Conservation (phyloP, 805 yeast species). For the Torulaspora indica region DNA sequence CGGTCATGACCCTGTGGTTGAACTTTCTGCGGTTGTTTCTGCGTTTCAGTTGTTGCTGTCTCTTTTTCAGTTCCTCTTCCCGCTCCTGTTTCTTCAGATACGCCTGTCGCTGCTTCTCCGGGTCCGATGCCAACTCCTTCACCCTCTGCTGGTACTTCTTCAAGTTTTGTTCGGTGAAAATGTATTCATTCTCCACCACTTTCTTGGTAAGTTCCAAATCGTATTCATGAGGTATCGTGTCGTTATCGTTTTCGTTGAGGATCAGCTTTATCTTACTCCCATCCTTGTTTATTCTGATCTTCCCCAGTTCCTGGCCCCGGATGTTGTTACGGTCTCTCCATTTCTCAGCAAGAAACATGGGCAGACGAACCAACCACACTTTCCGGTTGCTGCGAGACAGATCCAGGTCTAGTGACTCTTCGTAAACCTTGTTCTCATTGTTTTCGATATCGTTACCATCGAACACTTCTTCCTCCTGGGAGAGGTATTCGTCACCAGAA, state of each 20-base stretch:
- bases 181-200: conserved; percentile 77
- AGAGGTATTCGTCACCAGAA: conserved; percentile 39
- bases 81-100: conserved; percentile 34
- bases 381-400: conserved; percentile 57
- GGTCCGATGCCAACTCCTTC: conserved; percentile 35
- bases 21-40: conserved; percentile 36
- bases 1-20: conserved; percentile 38
- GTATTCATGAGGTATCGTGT: conserved; percentile 75
- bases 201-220: conserved; percentile 74
- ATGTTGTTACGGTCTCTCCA: conserved; percentile 65
- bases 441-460: conserved; percentile 44
- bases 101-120: conserved; percentile 37
- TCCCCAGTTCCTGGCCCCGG: conserved; percentile 74
- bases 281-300: conserved; percentile 65
- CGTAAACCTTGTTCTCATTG: conserved; percentile 37
- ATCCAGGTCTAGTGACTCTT: conserved; percentile 77
- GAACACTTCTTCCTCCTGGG: conserved; percentile 42
- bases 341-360: conserved; percentile 74
- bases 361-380: conserved; percentile 89
- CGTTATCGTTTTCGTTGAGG: conserved; percentile 46
- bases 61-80: conserved; percentile 36
- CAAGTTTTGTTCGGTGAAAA: conserved; percentile 82
- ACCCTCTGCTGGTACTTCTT: conserved; percentile 45
- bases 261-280: conserved; percentile 50
- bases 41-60: conserved; percentile 38